These are phyloP conservation scores for Cladobotryum protrusum DNA, from an alignment of 2,329 filamentous ascomycete genomes.

Conservation along the genomic window DNA sequence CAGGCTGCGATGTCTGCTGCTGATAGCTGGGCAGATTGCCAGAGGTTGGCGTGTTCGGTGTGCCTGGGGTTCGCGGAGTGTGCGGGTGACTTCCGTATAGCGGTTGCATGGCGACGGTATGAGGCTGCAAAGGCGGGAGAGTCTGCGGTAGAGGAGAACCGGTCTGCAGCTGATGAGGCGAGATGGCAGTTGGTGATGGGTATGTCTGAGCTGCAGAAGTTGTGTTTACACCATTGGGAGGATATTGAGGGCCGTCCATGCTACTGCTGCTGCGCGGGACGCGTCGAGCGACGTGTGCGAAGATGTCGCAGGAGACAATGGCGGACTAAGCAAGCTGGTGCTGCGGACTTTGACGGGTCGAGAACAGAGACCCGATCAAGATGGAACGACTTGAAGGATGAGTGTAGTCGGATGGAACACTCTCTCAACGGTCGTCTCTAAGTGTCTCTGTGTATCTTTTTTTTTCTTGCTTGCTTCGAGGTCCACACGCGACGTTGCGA, in stretches of 20 bases:
- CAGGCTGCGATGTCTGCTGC: conserved; percentile 43
- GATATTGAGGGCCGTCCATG: conserved; percentile 51
- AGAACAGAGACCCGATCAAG: conserved; percentile 6
- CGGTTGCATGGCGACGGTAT: conserved; percentile 36
- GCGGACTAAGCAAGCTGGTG: not conserved
- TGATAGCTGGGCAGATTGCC: conserved; percentile 50
- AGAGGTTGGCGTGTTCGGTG: conserved; percentile 55
- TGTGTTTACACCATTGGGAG: conserved; percentile 51
- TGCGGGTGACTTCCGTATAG: conserved; percentile 54
- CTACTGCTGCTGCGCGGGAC: conserved; percentile 39
- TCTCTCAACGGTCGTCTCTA: too few relatives aligned
- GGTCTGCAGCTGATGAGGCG: conserved; percentile 46
- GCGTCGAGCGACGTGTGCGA: conserved; percentile 19
- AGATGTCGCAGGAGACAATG: conserved; percentile 6
- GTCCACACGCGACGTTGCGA: conserved; percentile 22
- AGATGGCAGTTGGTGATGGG: conserved; percentile 46
- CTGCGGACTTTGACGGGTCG: not conserved
- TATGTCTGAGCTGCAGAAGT: conserved; percentile 43
- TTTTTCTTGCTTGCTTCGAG: conserved; percentile 4
- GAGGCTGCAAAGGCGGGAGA: conserved; percentile 49
- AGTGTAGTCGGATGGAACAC: conserved; percentile 12
- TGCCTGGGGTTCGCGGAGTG: conserved; percentile 56
- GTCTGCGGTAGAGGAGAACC: conserved; percentile 46
- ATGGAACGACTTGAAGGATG: conserved; percentile 15
- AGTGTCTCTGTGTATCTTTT: not conserved